Percentiles rank a stretch among this genome's conserved stretches.
phyloP scores from a whole-genome alignment of 352 stramenopile species.

The Globisporangium cylindrosporum region DNA sequence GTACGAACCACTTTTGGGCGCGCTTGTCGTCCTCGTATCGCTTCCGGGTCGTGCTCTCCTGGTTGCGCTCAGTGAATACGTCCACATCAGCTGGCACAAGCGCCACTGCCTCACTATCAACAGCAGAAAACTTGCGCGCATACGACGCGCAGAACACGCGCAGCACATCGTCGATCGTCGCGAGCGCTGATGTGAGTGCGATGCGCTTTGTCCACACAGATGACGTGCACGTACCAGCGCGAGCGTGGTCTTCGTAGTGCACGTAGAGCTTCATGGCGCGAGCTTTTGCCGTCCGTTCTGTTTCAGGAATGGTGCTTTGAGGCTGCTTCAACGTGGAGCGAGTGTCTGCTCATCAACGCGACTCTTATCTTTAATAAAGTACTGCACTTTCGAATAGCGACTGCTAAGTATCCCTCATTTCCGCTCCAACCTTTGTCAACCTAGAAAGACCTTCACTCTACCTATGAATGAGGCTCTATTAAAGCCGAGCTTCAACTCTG shows the following conservation, averaged over 20 bases:
- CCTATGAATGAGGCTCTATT: neutral
- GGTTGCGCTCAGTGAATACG: slow-evolving; percentile 41
- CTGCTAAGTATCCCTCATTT: neutral
- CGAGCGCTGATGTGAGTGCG: slow-evolving; percentile 25
- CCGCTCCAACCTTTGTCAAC: no score
- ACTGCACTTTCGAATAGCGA: neutral
- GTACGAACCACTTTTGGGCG: slow-evolving; percentile 8
- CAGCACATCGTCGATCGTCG: slow-evolving; percentile 43
- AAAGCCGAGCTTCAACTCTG: neutral
- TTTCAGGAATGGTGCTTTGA: neutral
- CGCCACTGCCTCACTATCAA: neutral
- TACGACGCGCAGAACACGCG: slow-evolving; percentile 35
- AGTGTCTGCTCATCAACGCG: neutral
- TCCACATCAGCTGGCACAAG: slow-evolving; percentile 29
- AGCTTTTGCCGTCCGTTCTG: neutral
- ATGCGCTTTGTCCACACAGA: slow-evolving; percentile 52
- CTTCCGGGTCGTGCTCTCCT: slow-evolving; percentile 17
- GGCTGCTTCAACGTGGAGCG: neutral
- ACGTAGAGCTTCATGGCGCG: slow-evolving; percentile 44
- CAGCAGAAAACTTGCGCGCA: slow-evolving; percentile 35
- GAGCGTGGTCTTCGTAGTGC: slow-evolving; percentile 44
- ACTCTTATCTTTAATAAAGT: neutral
- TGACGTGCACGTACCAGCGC: slow-evolving; percentile 4
- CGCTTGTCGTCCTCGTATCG: slow-evolving; percentile 4
- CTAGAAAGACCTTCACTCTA: neutral